Base-by-base conservation (phyloP, 129 eudicot genomes). In the Kitagawia praeruptora region DNA sequence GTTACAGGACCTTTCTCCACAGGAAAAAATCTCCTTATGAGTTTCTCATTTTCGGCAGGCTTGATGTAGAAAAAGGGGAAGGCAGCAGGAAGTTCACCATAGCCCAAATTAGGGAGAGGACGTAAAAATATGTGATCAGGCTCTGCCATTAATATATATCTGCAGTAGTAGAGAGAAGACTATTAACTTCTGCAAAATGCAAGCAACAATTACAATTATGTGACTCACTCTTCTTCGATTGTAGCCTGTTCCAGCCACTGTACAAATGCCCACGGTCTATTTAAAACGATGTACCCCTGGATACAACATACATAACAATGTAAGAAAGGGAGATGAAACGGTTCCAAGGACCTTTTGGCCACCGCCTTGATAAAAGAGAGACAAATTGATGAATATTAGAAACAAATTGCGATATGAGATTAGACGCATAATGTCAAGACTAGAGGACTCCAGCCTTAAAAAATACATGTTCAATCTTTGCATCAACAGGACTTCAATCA, bases 221-320 rank as follows among this genome's bases (percentile, higher is more conserved):
- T 0, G 53, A 71, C 91, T 86, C 78, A 90, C 91, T 90, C 95
- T 66, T 90, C 95, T 72, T 90, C 90, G 63, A 90, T 90, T 61
- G 87, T 81, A 74, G 87, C 91, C 83, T 83, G 85, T 69, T 84
- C 88, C 80, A 90, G 80, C 95, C 95, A 90, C 82, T 90, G 95
- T 77, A 90, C 95, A 86, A 90, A 90, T 72, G 95, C 95, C 95
- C 95, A 90, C 28, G 95, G 95, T 80, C 95, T 90, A 67, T 90
- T 90, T 78, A 90, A 82, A 64, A 90, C 95, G 77, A 90, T 79
- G 84, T 90, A 90, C 53, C 95, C 95, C 91, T 90, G 90, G 64
- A 66, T 74, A 83, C 51, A 80, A 75, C 85, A 82, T 77, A 58
- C 47, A 51, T 71, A 76, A 77, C 46, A 83, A 75, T 7, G 56